Percentiles rank a stretch among this genome's conserved stretches.
Conservation (phyloP, 1,284 basidiomycete genomes). For the Apiotrichum akiyoshidainum region DNA sequence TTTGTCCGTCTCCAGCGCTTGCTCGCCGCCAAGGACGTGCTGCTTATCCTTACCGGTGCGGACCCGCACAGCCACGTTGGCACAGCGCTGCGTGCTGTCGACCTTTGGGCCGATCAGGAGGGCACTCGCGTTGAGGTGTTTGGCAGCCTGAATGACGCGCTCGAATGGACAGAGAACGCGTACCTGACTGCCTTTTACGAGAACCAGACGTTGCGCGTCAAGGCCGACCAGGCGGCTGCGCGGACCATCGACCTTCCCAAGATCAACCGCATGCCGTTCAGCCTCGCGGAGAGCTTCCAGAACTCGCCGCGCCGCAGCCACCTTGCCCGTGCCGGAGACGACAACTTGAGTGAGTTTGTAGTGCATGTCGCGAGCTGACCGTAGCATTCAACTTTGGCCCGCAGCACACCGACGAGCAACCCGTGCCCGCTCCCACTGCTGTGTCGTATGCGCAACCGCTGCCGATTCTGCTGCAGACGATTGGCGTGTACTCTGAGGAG, state of each 20-base stretch:
- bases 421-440: constrained; percentile 17
- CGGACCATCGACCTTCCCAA: constrained; percentile 40
- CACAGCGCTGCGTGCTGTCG: constrained; percentile 68
- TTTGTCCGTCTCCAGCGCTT: constrained; percentile 87
- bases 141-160: constrained; percentile 77
- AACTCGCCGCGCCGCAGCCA: constrained; percentile 72
- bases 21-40: constrained; percentile 69
- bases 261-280: constrained; percentile 46
- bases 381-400: background rate
- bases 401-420: background rate
- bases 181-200: constrained; percentile 60
- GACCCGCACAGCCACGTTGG: constrained; percentile 62
- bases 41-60: constrained; percentile 86
- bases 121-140: constrained; percentile 76
- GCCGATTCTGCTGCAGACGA: constrained; percentile 64
- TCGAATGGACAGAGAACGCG: constrained; percentile 92
- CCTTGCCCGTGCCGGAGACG: constrained; percentile 70
- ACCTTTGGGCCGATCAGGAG: constrained; percentile 64
- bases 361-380: background rate
- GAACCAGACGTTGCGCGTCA: constrained; percentile 26
- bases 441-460: constrained; percentile 44
- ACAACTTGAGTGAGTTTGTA: constrained; percentile 22
- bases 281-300: constrained; percentile 59
- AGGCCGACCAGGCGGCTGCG: constrained; percentile 19
- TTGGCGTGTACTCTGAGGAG: constrained; percentile 60